A percentile compares a stretch with the other conserved stretches of the same genome.
Evolutionary conservation across 2,329 filamentous ascomycete species (phyloP).

Genomic region (Bipolaris sorokiniana): DNA sequence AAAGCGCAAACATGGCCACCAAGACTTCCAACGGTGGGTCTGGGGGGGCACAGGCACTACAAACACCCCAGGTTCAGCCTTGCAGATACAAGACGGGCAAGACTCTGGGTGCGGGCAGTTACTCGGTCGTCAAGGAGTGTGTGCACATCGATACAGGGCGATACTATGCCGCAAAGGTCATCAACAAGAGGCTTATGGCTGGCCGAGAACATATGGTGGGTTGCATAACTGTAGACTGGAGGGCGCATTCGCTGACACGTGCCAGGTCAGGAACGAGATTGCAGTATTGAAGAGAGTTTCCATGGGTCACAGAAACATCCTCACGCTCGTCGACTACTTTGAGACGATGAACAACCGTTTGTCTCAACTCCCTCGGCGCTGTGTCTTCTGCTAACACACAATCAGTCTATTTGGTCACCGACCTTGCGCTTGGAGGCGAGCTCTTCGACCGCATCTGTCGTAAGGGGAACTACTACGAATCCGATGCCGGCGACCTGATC

Average conservation of each 20-base stretch:
- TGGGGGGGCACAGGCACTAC: constrained; percentile 39
- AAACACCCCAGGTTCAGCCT: constrained; percentile 74
- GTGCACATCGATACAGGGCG: constrained; percentile 97
- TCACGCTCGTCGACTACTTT: constrained; percentile 98
- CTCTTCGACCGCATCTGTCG: constrained; percentile 98
- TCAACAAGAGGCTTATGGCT: constrained; percentile 98
- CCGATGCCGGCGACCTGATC: constrained; percentile 93
- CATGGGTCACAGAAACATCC: constrained; percentile 97
- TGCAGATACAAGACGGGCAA: constrained; percentile 99
- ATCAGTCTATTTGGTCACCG: constrained; percentile 89
- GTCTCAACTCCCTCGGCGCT: constrained; percentile 26
- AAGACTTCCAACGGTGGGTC: constrained; percentile 44
- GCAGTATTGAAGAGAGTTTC: constrained; percentile 97
- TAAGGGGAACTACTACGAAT: constrained; percentile 98
- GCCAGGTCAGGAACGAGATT: constrained; percentile 93
- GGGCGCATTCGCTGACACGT: constrained; percentile 16
- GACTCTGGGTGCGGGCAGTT: constrained; percentile 93
- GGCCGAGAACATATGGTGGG: constrained; percentile 95
- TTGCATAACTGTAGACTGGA: neutral
- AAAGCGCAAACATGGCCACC: constrained; percentile 1
- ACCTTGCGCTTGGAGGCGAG: constrained; percentile 93
- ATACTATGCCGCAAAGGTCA: constrained; percentile 98
- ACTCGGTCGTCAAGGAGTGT: constrained; percentile 98
- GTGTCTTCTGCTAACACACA: constrained; percentile 13
- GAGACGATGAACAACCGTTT: constrained; percentile 97